These are phyloP conservation scores for Cercospora zeina DNA, from an alignment of 2,329 filamentous ascomycete species.

Conservation along the genomic window DNA sequence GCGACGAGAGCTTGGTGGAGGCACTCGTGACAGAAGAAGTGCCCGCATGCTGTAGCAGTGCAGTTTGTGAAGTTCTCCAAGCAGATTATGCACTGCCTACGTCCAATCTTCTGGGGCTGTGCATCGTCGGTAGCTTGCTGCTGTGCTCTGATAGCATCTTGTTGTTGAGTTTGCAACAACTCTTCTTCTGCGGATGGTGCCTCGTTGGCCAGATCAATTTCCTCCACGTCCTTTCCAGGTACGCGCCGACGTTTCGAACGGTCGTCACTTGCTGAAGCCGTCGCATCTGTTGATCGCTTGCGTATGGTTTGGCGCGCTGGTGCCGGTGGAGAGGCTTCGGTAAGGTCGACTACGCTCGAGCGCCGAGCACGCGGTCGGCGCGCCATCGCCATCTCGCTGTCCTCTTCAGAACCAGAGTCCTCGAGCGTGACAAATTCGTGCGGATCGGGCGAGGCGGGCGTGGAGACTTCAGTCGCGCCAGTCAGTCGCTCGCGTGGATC, in stretches of 20 bases:
- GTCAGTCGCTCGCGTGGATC: not conserved
- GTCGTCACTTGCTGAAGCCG: not conserved
- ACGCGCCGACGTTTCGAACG: not conserved
- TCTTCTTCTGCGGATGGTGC: conserved; percentile 39
- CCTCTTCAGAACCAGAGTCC: conserved; percentile 23
- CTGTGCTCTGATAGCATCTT: conserved; percentile 31
- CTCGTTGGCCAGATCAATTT: conserved; percentile 28
- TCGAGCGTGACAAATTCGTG: conserved; percentile 29
- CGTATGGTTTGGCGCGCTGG: conserved; percentile 21
- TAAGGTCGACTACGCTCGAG: conserved; percentile 25
- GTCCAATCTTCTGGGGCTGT: conserved; percentile 43
- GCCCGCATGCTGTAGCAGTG: conserved; percentile 61
- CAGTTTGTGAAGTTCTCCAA: conserved; percentile 62
- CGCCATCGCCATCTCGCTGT: conserved; percentile 3
- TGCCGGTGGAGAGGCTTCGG: conserved; percentile 10
- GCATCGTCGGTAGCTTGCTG: conserved; percentile 29
- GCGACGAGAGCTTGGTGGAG: conserved; percentile 61
- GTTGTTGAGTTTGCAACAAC: conserved; percentile 37
- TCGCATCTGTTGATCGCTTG: conserved; percentile 15
- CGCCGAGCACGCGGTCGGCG: not conserved
- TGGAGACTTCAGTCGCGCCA: not conserved
- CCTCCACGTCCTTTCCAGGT: conserved; percentile 20
- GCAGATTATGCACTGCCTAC: conserved; percentile 63
- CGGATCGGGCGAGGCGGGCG: conserved; percentile 8
- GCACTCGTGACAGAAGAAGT: conserved; percentile 65